A percentile compares a stretch with the other conserved stretches of the same genome.
These are phyloP conservation scores for Blastobotrys elegans DNA, from an alignment of 1,139 yeast genomes.

Conservation along the genomic window DNA sequence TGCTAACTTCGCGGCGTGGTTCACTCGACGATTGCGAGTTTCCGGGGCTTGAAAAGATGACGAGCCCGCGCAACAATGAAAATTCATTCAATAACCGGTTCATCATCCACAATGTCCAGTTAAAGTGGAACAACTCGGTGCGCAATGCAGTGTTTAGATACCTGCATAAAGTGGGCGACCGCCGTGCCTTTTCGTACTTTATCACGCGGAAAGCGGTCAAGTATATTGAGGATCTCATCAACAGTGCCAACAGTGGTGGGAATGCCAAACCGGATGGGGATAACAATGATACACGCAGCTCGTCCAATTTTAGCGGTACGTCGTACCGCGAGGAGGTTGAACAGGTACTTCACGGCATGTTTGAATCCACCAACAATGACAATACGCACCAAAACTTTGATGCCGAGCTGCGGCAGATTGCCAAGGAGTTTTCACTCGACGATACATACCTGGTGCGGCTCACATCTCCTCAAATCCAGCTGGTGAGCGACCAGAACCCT, in stretches of 20 bases:
- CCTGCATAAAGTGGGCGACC: constrained; percentile 52
- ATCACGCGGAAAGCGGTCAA: constrained; percentile 69
- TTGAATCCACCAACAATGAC: constrained; percentile 5
- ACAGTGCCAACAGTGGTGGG: constrained; percentile 13
- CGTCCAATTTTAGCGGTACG: not conserved
- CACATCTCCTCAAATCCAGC: constrained; percentile 80
- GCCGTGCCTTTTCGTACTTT: constrained; percentile 54
- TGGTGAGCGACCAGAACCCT: constrained; percentile 61
- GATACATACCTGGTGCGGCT: constrained; percentile 68
- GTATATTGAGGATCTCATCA: constrained; percentile 51
- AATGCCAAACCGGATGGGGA: not conserved
- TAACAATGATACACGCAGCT: no score
- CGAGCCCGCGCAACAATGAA: constrained; percentile 15
- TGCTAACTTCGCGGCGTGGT: constrained; percentile 19
- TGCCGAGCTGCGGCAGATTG: constrained; percentile 43
- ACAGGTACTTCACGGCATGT: constrained; percentile 2
- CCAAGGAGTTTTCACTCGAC: constrained; percentile 24
- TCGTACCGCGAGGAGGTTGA: constrained; percentile 7
- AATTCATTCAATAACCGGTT: constrained; percentile 63
- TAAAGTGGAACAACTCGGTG: constrained; percentile 73
- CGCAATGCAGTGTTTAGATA: constrained; percentile 61
- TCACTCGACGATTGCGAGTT: constrained; percentile 4
- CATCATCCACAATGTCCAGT: constrained; percentile 66
- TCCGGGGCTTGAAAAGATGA: constrained; percentile 24
- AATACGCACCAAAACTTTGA: constrained; percentile 40